These are phyloP conservation scores for Lipomyces yamadae DNA, from an alignment of 805 yeast genomes.

Conservation along the genomic window DNA sequence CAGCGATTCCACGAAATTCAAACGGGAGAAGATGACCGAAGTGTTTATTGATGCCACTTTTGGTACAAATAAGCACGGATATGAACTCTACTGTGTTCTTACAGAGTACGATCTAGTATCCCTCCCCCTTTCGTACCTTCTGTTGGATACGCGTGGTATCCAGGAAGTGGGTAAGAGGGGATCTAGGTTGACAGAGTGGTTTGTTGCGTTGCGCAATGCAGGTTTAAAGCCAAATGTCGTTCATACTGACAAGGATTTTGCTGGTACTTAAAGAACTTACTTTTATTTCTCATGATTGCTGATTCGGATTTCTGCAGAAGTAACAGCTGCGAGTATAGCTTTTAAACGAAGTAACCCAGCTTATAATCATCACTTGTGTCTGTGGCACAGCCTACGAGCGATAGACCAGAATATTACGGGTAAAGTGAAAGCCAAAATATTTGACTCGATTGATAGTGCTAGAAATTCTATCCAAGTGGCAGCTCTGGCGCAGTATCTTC, in stretches of 20 bases:
- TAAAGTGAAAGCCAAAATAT: no score
- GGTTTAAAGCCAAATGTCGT: neutral
- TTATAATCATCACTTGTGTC: neutral
- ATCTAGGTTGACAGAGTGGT: neutral
- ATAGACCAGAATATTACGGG: neutral
- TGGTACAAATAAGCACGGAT: no score
- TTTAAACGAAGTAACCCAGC: neutral
- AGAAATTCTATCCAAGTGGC: no score
- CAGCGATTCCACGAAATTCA: no score
- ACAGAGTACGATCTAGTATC: neutral
- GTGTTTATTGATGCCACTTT: no score
- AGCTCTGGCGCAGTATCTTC: neutral
- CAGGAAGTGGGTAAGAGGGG: neutral
- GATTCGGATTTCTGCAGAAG: neutral
- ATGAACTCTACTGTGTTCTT: neutral
- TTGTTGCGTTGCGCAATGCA: neutral
- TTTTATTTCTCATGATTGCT: no score
- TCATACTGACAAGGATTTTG: neutral
- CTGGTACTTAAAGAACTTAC: neutral
- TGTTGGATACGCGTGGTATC: neutral
- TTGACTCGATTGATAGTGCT: no score
- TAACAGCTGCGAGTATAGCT: neutral
- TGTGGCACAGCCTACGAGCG: neutral
- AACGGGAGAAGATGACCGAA: no score
- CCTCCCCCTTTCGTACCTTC: neutral